Evolutionary conservation across 805 yeast genomes (phyloP).

Genomic region (Spathaspora arborariae): DNA sequence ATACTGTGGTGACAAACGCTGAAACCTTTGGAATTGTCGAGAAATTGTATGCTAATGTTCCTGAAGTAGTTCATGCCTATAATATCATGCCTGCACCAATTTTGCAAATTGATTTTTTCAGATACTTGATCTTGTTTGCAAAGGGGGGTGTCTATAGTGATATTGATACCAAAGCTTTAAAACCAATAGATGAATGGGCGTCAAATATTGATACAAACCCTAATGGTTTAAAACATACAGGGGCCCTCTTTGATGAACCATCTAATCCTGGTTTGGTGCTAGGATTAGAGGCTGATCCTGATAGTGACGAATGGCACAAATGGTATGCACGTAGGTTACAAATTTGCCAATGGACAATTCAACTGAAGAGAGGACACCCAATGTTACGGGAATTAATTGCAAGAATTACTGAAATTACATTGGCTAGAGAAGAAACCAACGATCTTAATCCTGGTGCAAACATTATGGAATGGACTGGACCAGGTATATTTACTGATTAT

Average conservation of each 20-base stretch:
- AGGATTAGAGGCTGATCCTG: slow-evolving; percentile 97
- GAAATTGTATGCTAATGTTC: slow-evolving; percentile 64
- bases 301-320: slow-evolving; percentile 86
- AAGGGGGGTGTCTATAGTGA: slow-evolving; percentile 93
- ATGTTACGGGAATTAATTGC: slow-evolving; percentile 78
- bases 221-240: too few species aligned
- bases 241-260: slow-evolving; percentile 22
- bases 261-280: slow-evolving; percentile 69
- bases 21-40: slow-evolving; percentile 61
- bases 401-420: slow-evolving; percentile 38
- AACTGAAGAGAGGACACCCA: slow-evolving; percentile 91
- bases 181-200: slow-evolving; percentile 75
- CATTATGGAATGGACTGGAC: slow-evolving; percentile 73
- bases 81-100: slow-evolving; percentile 72
- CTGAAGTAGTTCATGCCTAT: slow-evolving; percentile 75
- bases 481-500: slow-evolving; percentile 89
- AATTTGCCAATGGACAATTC: slow-evolving; percentile 96
- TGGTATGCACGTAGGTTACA: slow-evolving; percentile 94
- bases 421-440: slow-evolving; percentile 44
- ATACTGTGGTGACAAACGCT: slow-evolving; percentile 70
- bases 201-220: too few species aligned
- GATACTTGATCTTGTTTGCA: slow-evolving; percentile 82
- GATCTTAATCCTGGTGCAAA: slow-evolving; percentile 10
- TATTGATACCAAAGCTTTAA: slow-evolving; percentile 76
- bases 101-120: slow-evolving; percentile 87